phyloP scores from a whole-genome alignment of 2,329 filamentous ascomycete species.

The Penicillium aurantiogriseum region DNA sequence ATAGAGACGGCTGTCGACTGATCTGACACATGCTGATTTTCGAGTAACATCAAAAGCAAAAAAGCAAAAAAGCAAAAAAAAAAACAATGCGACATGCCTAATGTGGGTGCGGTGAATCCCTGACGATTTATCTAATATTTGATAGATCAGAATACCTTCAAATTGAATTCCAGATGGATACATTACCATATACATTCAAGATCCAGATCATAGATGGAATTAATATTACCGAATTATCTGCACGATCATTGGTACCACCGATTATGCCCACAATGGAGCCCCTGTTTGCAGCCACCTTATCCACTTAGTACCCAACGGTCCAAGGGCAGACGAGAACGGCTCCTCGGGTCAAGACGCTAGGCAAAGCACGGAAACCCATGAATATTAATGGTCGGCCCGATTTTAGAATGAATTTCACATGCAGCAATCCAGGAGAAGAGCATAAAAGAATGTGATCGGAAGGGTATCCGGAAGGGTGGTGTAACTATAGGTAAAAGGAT shows the following conservation, averaged over 20 bases:
- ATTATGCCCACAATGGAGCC: neutral
- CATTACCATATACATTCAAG: neutral
- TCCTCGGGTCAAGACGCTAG: constrained; percentile 12
- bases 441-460: constrained; percentile 8
- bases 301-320: constrained; percentile 7
- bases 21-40: constrained; percentile 10
- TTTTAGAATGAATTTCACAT: constrained; percentile 8
- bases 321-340: constrained; percentile 3
- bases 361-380: neutral
- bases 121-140: neutral
- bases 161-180: neutral
- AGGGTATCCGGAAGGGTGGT: neutral
- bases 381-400: constrained; percentile 10
- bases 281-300: constrained; percentile 11
- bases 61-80: neutral
- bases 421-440: constrained; percentile 6
- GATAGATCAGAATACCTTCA: constrained; percentile 7
- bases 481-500: neutral
- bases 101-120: neutral
- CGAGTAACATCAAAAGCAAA: neutral
- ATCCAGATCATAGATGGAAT: neutral
- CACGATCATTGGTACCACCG: neutral
- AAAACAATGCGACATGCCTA: too few relatives aligned
- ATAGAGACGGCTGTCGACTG: constrained; percentile 4
- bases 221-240: neutral